Base-by-base conservation (phyloP, 371 early-diverging fungal species). In the Circinella umbellata region DNA sequence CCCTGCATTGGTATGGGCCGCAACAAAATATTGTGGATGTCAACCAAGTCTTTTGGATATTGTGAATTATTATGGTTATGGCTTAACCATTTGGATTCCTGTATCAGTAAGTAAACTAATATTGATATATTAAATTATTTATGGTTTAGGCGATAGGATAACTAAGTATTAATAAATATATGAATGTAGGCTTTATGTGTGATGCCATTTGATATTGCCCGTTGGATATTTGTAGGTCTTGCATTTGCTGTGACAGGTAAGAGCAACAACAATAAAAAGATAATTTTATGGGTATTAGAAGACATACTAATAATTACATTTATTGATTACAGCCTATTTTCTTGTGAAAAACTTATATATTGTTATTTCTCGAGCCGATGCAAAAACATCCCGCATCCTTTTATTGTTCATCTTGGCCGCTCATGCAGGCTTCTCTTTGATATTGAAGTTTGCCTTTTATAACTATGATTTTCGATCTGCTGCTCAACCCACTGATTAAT, bases 51-150 rank as follows among this genome's bases (percentile, higher is more conserved):
- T 97, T 20, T 78, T 98, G 53, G 96, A 96, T 71, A 88, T 94
- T 64, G 63, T 95, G 36, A 88, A 91, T 73, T 83, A 96, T 35
- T 96, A 95, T 78, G 98, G 98, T n/a, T 98, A 98, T 72, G 91
- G 91, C 4, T 77, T 96, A 79, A 85, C 94, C 0, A 80, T 95
- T 47, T 98, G 98, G 98, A 87, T 98, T 61, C 96, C 96, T 4
- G 91, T 95, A 20, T 91, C 98, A 18, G 93, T 95, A 76, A 74
- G 89, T 57, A 4, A 36, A 66, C 42, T 11, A 34, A 46, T 55
- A 38, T 27, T 27, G 27, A 27, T 27, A 27, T 27, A 27, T 27
- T 27, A 27, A 27, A 27, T 27, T 27, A 27, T 27, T 18, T 53
- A 13, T 15, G 53, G 20, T 18, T 53, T 15, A 53, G 1, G 53